phyloP scores from a whole-genome alignment of 2,329 filamentous ascomycete genomes.

The Mycosphaerella sp. region DNA sequence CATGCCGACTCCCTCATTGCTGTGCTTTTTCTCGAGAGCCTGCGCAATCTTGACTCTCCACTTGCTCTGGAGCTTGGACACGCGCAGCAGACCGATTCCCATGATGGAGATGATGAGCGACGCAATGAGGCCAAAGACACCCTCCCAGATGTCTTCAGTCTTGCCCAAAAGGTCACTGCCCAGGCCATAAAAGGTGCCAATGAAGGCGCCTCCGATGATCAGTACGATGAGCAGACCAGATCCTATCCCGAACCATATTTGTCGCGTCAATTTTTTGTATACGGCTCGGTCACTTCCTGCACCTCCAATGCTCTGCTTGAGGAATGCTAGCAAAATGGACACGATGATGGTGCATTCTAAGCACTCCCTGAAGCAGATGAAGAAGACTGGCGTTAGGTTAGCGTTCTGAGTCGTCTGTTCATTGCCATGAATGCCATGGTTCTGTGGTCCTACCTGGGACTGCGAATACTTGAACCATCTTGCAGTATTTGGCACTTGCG shows the following conservation, averaged over 20 bases:
- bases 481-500: constrained; percentile 26
- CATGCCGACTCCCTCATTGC: constrained; percentile 33
- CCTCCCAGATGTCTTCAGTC: constrained; percentile 74
- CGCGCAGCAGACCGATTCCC: constrained; percentile 70
- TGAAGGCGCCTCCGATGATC: constrained; percentile 59
- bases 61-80: constrained; percentile 78
- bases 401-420: background rate
- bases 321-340: constrained; percentile 76
- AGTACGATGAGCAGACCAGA: constrained; percentile 60
- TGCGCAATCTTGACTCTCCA: constrained; percentile 77
- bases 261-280: constrained; percentile 49
- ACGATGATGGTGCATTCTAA: constrained; percentile 80
- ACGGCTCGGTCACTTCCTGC: constrained; percentile 54
- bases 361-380: constrained; percentile 82
- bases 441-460: constrained; percentile 49
- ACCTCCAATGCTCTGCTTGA: constrained; percentile 68
- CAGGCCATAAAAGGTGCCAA: constrained; percentile 66
- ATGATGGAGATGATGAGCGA: constrained; percentile 74
- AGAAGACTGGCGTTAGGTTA: constrained; percentile 55
- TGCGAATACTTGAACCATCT: constrained; percentile 65
- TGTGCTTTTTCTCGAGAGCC: constrained; percentile 54
- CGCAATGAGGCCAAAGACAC: constrained; percentile 67
- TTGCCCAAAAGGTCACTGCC: constrained; percentile 60
- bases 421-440: background rate
- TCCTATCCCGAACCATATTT: constrained; percentile 63